Evolutionary conservation across 1,139 yeast genomes (phyloP).

Genomic region (Hemisphaericaspora subhashii): DNA sequence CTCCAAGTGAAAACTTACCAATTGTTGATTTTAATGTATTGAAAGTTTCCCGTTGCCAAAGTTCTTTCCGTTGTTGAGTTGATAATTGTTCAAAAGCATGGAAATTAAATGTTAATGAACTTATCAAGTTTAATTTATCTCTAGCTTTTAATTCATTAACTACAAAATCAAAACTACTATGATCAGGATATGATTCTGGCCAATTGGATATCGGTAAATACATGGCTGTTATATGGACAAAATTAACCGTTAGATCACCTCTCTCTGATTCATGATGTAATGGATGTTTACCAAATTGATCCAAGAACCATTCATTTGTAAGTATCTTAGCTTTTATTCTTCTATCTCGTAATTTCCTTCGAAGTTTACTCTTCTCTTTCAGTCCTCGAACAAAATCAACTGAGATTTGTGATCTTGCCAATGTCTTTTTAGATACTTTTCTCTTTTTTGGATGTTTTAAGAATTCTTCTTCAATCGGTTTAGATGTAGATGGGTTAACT

Average conservation of each 20-base stretch:
- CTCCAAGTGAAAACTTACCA: constrained; percentile 14
- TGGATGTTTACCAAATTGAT: constrained; percentile 16
- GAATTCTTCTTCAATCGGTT: constrained; percentile 3
- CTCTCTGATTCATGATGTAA: constrained; percentile 5
- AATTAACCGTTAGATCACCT: constrained; percentile 10
- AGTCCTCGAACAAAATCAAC: constrained; percentile 14
- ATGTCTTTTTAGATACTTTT: constrained; percentile 15
- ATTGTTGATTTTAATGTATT: constrained; percentile 13
- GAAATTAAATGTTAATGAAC: constrained; percentile 11
- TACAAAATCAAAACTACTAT: constrained; percentile 7
- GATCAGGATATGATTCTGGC: constrained; percentile 15
- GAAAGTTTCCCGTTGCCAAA: constrained; percentile 15
- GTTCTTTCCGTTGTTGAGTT: constrained; percentile 7
- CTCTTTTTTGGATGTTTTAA: constrained; percentile 5
- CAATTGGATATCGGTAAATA: constrained; percentile 19
- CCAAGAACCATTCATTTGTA: constrained; percentile 18
- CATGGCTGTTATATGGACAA: constrained; percentile 17
- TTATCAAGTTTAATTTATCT: constrained; percentile 6
- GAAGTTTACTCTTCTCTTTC: constrained; percentile 19
- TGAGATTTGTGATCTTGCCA: constrained; percentile 16
- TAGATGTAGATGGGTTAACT: no score
- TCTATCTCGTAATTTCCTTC: constrained; percentile 22
- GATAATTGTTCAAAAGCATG: constrained; percentile 13
- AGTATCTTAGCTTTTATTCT: constrained; percentile 21
- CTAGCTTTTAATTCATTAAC: constrained; percentile 6